These are phyloP conservation scores for Pseudofabraea citricarpa DNA, from an alignment of 2,329 filamentous ascomycete genomes.

Conservation along the genomic window DNA sequence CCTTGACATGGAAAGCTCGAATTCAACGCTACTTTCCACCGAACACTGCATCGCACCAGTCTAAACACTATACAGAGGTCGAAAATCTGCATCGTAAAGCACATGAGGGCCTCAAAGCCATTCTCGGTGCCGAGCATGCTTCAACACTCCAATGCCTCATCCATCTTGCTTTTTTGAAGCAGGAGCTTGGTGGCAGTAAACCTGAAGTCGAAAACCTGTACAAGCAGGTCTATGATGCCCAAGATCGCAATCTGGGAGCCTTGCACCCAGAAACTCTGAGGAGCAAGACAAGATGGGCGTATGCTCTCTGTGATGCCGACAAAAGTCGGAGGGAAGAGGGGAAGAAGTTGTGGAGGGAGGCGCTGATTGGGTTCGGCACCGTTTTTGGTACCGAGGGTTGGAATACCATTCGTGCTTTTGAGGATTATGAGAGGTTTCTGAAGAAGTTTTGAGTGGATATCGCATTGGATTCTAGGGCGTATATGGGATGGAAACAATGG, in stretches of 20 bases:
- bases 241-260: slow-evolving; percentile 16
- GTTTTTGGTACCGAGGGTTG: slow-evolving; percentile 17
- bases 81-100: slow-evolving; percentile 16
- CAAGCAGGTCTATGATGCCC: slow-evolving; percentile 13
- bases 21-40: slow-evolving; percentile 19
- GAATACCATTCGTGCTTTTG: slow-evolving; percentile 16
- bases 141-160: slow-evolving; percentile 17
- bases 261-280: slow-evolving; percentile 21
- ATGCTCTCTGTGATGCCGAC: slow-evolving; percentile 13
- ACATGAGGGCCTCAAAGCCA: slow-evolving; percentile 15
- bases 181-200: slow-evolving; percentile 13
- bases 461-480: too few species aligned
- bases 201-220: slow-evolving; percentile 15
- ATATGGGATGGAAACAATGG: too few species aligned
- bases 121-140: slow-evolving; percentile 20
- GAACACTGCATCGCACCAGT: slow-evolving; percentile 6
- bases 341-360: slow-evolving; percentile 19
- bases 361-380: slow-evolving; percentile 17
- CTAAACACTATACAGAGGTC: slow-evolving; percentile 14
- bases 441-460: slow-evolving; percentile 11
- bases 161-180: slow-evolving; percentile 17
- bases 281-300: slow-evolving; percentile 15
- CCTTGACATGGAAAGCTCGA: slow-evolving; percentile 22
- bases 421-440: slow-evolving; percentile 20
- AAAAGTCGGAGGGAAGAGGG: slow-evolving; percentile 13